Base-by-base conservation (phyloP, 176 grass and related monocot genomes). In the Typha latifolia region DNA sequence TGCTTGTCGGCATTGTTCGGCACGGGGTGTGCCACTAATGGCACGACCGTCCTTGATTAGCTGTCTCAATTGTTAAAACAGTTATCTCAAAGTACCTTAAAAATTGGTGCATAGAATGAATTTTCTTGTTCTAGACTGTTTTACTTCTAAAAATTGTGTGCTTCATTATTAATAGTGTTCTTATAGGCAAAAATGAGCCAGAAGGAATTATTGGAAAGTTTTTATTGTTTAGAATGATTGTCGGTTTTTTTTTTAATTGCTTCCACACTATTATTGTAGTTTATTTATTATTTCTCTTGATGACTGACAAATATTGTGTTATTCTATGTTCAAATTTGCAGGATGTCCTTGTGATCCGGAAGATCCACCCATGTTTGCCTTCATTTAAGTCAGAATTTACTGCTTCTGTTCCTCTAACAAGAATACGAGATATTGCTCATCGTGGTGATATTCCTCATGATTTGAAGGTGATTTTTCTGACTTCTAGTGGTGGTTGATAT, bases 341-440 rank as follows among this genome's bases (percentile, higher is more conserved):
- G 78, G 88, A 91, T 59, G 62, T 86, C 74, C 82, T 96, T 66
- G 74, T 91, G 64, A 89, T 89, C 72, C 82, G 85, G 74, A 91
- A 89, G 62, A 84, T 91, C 69, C 93, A 96, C 79, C 82, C 82
- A 47, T 96, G 85, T 80, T 75, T 96, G 80, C 93, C 93, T 84
- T 96, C 93, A 68, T 96, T 96, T 77, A 96, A 96, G 78, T 79
- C 88, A 68, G 93, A 96, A 56, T 96, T 96, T 89, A 96, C 93
- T 72, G 93, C 93, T 50, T 86, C 93, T 66, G 93, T 96, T 61
- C 93, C 93, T 89, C 80, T 96, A 68, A 96, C 93, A 74, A 77
- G 93, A 75, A 96, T 96, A 80, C 88, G 93, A 49, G 93, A 96
- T 72, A 96, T 96, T 73, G 93, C 93, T 68, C 93, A 96, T 66